These are phyloP conservation scores for Podospora pseudopauciseta DNA, from an alignment of 495 filamentous ascomycete genomes.

Conservation along the genomic window DNA sequence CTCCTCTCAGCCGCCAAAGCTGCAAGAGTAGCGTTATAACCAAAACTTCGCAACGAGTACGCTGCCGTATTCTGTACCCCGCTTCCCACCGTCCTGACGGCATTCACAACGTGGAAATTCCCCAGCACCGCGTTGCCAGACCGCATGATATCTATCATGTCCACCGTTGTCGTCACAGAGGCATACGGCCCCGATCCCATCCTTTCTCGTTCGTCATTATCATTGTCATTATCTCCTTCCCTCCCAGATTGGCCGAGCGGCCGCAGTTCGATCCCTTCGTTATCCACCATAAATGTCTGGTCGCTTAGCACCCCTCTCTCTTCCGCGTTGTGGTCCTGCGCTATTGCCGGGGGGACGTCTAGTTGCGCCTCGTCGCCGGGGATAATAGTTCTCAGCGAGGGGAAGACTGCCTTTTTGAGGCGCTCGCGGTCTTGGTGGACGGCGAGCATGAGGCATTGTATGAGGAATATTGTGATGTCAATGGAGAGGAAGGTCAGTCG, in stretches of 20 bases:
- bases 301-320: constrained; percentile 68
- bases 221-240: constrained; percentile 20
- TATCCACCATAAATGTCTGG: constrained; percentile 34
- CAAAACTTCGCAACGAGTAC: constrained; percentile 48
- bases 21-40: constrained; percentile 48
- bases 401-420: constrained; percentile 41
- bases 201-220: constrained; percentile 33
- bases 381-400: constrained; percentile 24
- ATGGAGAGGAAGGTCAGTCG: constrained; percentile 59
- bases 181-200: constrained; percentile 47
- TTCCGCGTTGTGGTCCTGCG: constrained; percentile 75
- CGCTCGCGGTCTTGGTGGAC: constrained; percentile 67
- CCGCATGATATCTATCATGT: constrained; percentile 55
- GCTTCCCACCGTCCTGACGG: constrained; percentile 61
- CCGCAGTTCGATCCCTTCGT: constrained; percentile 51
- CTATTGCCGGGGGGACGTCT: constrained; percentile 19
- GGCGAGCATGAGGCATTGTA: constrained; percentile 73
- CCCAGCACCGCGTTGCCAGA: constrained; percentile 68
- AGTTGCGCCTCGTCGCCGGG: constrained; percentile 8
- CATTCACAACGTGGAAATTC: constrained; percentile 65
- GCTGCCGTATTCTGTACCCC: constrained; percentile 50
- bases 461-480: constrained; percentile 60
- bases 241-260: constrained; percentile 19
- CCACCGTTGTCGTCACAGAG: constrained; percentile 36
- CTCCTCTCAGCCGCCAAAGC: constrained; percentile 44